Conservation (phyloP, 2,329 filamentous ascomycete genomes). For the Fusarium sublunatum region DNA sequence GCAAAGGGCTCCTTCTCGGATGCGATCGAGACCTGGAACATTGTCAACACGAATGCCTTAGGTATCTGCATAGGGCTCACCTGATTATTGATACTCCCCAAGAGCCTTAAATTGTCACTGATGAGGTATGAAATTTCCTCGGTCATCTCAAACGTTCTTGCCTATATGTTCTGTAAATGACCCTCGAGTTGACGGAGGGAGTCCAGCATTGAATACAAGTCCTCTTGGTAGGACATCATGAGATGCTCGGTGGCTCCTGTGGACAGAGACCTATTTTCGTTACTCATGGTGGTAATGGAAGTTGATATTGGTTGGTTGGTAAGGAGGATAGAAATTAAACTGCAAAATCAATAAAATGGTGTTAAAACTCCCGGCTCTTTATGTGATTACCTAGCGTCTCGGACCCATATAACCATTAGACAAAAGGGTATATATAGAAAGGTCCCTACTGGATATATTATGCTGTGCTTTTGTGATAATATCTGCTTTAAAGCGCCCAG, state of each 20-base stretch:
- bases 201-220: background rate
- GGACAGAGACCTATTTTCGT: too few species aligned
- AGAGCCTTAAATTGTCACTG: background rate
- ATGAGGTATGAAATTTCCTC: background rate
- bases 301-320: too few species aligned
- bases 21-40: background rate
- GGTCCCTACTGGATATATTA: too few species aligned
- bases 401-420: too few species aligned
- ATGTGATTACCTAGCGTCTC: too few species aligned
- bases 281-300: too few species aligned
- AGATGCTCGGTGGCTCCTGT: background rate
- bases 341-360: too few species aligned
- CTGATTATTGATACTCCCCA: background rate
- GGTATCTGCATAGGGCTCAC: background rate
- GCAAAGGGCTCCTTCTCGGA: conserved; percentile 2
- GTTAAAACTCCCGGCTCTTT: too few species aligned
- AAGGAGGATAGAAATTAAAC: too few species aligned
- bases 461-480: too few species aligned
- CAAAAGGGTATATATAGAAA: too few species aligned
- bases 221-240: background rate
- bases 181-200: background rate
- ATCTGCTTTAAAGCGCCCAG: too few species aligned
- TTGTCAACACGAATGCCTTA: background rate
- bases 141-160: conserved; percentile 1
- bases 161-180: conserved; percentile 1